These are phyloP conservation scores for Suillus subaureus DNA, from an alignment of 768 basidiomycete genomes.

Conservation along the genomic window DNA sequence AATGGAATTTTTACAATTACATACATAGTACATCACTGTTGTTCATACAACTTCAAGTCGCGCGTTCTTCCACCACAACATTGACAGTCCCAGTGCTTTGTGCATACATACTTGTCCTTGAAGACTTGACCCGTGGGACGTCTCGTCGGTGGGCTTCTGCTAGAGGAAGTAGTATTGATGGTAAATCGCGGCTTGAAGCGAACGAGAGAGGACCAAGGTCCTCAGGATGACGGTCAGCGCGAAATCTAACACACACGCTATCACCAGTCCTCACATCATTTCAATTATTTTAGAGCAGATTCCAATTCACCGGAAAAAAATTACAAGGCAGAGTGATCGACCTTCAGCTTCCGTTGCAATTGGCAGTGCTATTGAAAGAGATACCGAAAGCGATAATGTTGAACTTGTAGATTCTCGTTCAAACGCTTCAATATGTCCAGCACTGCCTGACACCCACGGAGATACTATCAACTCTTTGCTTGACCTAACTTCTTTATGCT, in stretches of 20 bases:
- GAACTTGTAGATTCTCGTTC: background rate
- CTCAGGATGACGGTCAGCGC: background rate
- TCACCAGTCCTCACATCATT: background rate
- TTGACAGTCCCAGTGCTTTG: background rate
- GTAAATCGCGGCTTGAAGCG: background rate
- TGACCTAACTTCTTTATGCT: slow-evolving; percentile 47
- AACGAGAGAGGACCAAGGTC: background rate
- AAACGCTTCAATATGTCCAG: background rate
- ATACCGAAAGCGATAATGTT: background rate
- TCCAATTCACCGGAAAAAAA: background rate
- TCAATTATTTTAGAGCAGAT: background rate
- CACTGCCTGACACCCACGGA: background rate
- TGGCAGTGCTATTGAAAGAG: background rate
- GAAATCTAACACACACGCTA: background rate
- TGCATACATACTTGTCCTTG: too few relatives aligned
- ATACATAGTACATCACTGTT: too few relatives aligned
- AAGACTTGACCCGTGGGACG: background rate
- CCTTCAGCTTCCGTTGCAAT: background rate
- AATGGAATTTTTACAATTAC: too few relatives aligned
- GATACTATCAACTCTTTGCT: slow-evolving; percentile 33
- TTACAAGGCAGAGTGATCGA: background rate
- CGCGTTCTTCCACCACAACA: background rate
- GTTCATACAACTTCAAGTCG: background rate
- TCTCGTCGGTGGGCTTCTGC: background rate
- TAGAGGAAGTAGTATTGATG: background rate